These are phyloP conservation scores for Plasmodium yoelii DNA, from an alignment of 169 alveolate species.

Conservation along the genomic window DNA sequence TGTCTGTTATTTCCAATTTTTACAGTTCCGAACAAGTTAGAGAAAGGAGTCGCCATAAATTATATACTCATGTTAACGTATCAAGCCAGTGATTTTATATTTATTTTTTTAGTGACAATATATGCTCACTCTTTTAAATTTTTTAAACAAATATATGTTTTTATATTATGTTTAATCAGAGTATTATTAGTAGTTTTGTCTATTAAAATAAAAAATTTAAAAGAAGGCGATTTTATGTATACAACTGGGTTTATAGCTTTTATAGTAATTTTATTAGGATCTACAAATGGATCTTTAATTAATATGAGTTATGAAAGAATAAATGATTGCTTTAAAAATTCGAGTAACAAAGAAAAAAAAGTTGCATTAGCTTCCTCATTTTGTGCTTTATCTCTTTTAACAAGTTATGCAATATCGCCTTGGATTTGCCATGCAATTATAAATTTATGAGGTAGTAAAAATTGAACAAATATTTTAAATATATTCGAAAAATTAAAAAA, in stretches of 20 bases:
- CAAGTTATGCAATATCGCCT: slow-evolving; percentile 68
- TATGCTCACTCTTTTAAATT: slow-evolving; percentile 7
- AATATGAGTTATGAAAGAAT: slow-evolving; percentile 61
- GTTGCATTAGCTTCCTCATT: slow-evolving; percentile 60
- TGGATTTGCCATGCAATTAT: slow-evolving; percentile 34
- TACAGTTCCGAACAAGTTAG: slow-evolving; percentile 50
- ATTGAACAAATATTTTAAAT: neutral
- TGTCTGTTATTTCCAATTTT: neutral
- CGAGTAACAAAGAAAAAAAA: slow-evolving; percentile 19
- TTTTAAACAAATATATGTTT: slow-evolving; percentile 37
- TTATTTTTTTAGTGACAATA: slow-evolving; percentile 35
- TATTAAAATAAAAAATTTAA: slow-evolving; percentile 11
- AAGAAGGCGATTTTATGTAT: slow-evolving; percentile 11
- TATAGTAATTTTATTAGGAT: slow-evolving; percentile 28
- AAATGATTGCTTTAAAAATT: slow-evolving; percentile 36
- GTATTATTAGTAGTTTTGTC: slow-evolving; percentile 6
- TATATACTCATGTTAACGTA: slow-evolving; percentile 39
- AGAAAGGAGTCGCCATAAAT: slow-evolving; percentile 24
- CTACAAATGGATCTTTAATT: slow-evolving; percentile 27
- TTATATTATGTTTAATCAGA: slow-evolving; percentile 22
- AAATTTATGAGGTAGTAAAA: neutral
- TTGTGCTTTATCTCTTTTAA: slow-evolving; percentile 39
- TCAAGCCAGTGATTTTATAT: slow-evolving; percentile 39
- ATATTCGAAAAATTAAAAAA: neutral
- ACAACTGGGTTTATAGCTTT: slow-evolving; percentile 21